Base-by-base conservation (phyloP, 345 rosid genomes). In the Ceriops decandra region DNA sequence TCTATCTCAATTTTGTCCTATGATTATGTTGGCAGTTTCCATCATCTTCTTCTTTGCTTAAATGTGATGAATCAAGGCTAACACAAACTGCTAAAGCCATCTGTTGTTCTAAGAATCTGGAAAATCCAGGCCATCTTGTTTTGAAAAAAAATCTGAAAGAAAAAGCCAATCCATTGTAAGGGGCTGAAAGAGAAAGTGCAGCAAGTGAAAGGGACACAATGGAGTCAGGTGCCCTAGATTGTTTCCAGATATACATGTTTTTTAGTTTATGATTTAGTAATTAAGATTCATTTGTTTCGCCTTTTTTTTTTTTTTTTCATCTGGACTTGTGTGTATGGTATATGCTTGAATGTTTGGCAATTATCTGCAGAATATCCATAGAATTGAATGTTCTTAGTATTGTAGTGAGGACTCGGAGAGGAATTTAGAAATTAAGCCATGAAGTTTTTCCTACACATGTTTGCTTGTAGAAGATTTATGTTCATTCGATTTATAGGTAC, bases 41-140 rank as follows among this genome's bases (percentile, higher is more conserved):
- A 21, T 71, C 67, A 74, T 69, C 21, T 67, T 82, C 65, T 56
- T 74, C 16, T 72, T 81, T 74, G 74, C 75, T 54, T 60, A 46
- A 53, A 59, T 72, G 19, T 83, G 78, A 83, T 82, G 80, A 75
- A 63, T 42, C 72, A 46, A 38, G 51, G 36, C 59, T 38, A 31
- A 64, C 42, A 31, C 60, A 33, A 52, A 68, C 58, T 33, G 49
- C 66, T 38, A 62, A 72, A 70, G 72, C 68, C n/a, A 65, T 60
- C 19, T 60, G 27, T 72, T 58, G 21, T 69, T 62, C 42, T 22
- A 51, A 57, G 61, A 21, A 57, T 66, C 64, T 35, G 49, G 64
- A 61, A 27, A 11, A 47, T 60, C 59, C 7, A 11, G 17, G 28
- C 36, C 36, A 16, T 64, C 61, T 52, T 52, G 54, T 72, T 72